Evolutionary conservation across 257 asterid genomes (phyloP).

Genomic region (Linderniella brevidens): DNA sequence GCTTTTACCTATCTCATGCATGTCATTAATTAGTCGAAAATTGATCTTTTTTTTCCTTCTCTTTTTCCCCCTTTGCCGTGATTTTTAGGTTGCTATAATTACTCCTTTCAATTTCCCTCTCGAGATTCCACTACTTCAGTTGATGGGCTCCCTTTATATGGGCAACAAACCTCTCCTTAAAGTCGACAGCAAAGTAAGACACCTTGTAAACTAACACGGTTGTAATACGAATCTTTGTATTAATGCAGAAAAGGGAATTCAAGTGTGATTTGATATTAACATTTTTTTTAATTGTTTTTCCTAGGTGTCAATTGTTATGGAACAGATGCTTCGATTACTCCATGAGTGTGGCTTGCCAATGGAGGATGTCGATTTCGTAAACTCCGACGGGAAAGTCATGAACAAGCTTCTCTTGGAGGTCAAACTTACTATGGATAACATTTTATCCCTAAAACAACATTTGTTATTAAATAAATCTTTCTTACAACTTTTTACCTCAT

Average conservation of each 20-base stretch:
- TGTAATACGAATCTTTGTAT: slow-evolving; percentile 2
- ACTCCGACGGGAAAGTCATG: slow-evolving; percentile 83
- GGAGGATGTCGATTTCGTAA: slow-evolving; percentile 79
- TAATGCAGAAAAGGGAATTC: too few relatives aligned
- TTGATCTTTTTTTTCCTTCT: not conserved
- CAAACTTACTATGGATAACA: not conserved
- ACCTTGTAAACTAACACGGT: not conserved
- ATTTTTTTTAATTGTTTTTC: not conserved
- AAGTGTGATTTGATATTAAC: too few relatives aligned
- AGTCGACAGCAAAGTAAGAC: slow-evolving; percentile 88
- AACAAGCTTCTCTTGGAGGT: slow-evolving; percentile 84
- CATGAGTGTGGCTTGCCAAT: slow-evolving; percentile 81
- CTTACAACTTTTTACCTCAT: not conserved
- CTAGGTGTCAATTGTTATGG: slow-evolving; percentile 86
- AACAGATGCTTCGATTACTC: slow-evolving; percentile 83
- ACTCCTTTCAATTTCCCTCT: slow-evolving; percentile 94
- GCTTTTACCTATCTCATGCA: too few relatives aligned
- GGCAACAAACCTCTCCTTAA: slow-evolving; percentile 95
- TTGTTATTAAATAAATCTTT: not conserved
- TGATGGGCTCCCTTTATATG: slow-evolving; percentile 98
- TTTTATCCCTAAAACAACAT: too few relatives aligned
- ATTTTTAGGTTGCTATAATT: slow-evolving; percentile 55
- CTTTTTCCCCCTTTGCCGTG: not conserved
- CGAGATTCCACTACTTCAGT: slow-evolving; percentile 92
- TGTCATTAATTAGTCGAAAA: not conserved